Evolutionary conservation across 352 stramenopile species (phyloP), one percentile per base, ranked within the genome.

Genomic region (Pythium diclinum): DNA sequence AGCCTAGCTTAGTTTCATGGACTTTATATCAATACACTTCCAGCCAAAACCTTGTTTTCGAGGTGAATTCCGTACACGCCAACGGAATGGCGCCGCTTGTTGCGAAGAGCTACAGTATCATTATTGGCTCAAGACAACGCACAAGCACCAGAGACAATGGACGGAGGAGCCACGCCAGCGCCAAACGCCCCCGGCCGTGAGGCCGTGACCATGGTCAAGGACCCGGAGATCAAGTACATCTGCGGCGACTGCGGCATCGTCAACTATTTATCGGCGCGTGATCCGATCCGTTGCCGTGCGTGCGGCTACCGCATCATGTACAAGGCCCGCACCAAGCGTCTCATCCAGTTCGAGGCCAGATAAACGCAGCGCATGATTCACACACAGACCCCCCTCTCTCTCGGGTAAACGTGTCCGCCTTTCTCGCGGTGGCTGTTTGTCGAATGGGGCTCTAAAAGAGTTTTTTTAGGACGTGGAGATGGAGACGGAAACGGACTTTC

Each of bases 251-350:
- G 96, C 74, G 94, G 94, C 48, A 94, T 96, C 63, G 80, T 94
- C 59, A 98, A 98, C 79, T 88, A 98, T 65, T 91, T 99, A 71
- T 98, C 96, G 67, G 92, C 92, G 54, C 89, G 92, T 62, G 96
- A 99, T 81, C 92, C 94, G 25, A 97, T 99, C 61, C 89, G 94
- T 60, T 99, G 96, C 79, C 91, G 94, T 62, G 92, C 96, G 51
- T 99, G 96, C 73, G 95, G 95, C 56, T 98, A 98, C 82, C 89
- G 96, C 63, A 98, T 99, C 83, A 94, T 99, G 74, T 99, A 99
- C 89, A 99, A 99, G 83, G 94, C 89, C 21, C 88, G 96, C 65
- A 99, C 96, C 32, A 98, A 98, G 82, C 89, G 96, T 30, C 76
- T 97, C 58, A 95, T 96, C 71, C 89, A 97, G 82, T 96, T 95